These are phyloP conservation scores for Xylariaceae sp. DNA, from an alignment of 2,329 filamentous ascomycete genomes.

Conservation along the genomic window DNA sequence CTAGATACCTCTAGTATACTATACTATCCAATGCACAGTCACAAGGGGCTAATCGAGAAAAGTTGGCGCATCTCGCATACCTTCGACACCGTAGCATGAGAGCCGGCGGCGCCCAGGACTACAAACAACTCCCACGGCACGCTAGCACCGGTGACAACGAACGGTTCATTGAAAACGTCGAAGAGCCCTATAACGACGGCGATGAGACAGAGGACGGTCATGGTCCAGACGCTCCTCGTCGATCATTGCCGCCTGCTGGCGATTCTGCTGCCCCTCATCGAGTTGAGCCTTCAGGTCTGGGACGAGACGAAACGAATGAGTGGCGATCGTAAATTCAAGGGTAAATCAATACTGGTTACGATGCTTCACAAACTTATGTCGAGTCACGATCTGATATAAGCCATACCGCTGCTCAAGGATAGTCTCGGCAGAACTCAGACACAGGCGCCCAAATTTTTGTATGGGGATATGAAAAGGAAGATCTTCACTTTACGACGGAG, in stretches of 20 bases:
- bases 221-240: slow-evolving; percentile 1
- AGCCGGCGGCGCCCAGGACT: slow-evolving; percentile 1
- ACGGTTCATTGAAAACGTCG: slow-evolving; percentile 19
- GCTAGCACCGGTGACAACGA: slow-evolving; percentile 9
- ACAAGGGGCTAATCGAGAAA: slow-evolving; percentile 20
- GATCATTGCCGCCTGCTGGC: slow-evolving; percentile 9
- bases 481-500: neutral
- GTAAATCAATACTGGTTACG: neutral
- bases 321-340: slow-evolving; percentile 12
- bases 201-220: slow-evolving; percentile 9
- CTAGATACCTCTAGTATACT: too few relatives aligned
- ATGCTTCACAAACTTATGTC: neutral
- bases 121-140: slow-evolving; percentile 12
- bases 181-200: slow-evolving; percentile 13
- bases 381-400: neutral
- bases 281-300: slow-evolving; percentile 15
- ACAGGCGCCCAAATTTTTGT: neutral
- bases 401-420: neutral
- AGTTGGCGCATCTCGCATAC: slow-evolving; percentile 28
- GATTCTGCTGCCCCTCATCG: slow-evolving; percentile 11
- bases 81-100: slow-evolving; percentile 15
- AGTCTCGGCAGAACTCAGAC: neutral
- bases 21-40: neutral
- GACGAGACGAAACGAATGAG: slow-evolving; percentile 14
- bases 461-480: neutral